Evolutionary conservation across 495 filamentous ascomycete species (phyloP), one percentile per base, ranked within the genome.

Genomic region (Cetradonia linearis): DNA sequence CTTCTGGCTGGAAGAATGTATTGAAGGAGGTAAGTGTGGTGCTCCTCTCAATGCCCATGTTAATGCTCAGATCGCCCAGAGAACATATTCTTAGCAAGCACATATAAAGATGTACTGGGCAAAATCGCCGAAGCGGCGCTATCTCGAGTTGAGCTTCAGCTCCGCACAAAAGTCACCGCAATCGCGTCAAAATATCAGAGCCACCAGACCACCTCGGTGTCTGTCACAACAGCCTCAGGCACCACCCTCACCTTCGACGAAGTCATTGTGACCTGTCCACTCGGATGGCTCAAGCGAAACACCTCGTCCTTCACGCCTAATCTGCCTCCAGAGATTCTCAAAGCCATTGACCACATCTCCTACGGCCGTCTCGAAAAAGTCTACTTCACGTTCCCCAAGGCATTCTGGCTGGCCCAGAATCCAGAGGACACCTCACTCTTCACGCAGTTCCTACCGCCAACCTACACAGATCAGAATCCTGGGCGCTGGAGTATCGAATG

Each of bases 321-420:
- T 6, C 77, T 96, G 9, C 88, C 90, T 2, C 62, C 70, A 1
- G 80, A 83, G 11, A 74, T 98, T 16, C 66, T 70, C 27, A 73
- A 82, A 63, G 89, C 90, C 11, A 94, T 98, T 67, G 70, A 80
- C 47, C 81, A 76, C 58, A 85, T 96, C 63, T 86, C 87, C 46
- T 96, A 95, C 69, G 93, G 93, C 25, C 81, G 82, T 52, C 79
- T 98, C 0, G 93, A 98, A 71, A 96, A 98, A 73, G 81, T 92
- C 31, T 96, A 95, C 71, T 80, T 96, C 38, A 89, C 80, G 40
- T 98, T 98, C 70, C 85, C 87, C 3, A 72, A 68, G 8, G 83
- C 93, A 3, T 85, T 84, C 68, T 86, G 83, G 83, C 71, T 82
- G 47, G 56, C 62, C 33, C 61, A 40, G 9, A 44, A 48, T 28